Evolutionary conservation across 148 eudicot species (phyloP).

Genomic region (Gaultheria prostrata): DNA sequence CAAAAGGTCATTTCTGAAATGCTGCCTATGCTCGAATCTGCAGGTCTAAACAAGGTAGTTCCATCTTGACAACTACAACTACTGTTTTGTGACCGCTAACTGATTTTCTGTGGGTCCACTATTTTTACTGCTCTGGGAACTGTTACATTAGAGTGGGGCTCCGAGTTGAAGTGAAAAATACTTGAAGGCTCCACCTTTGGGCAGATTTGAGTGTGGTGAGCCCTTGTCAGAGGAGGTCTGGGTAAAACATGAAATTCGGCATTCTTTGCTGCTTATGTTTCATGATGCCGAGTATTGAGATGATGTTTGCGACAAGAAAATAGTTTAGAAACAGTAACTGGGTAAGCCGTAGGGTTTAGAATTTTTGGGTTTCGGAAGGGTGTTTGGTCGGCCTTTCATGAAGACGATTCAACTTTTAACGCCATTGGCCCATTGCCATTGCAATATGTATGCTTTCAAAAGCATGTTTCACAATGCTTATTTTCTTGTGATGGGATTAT

Average conservation of each 20-base stretch:
- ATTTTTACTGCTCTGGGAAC: neutral
- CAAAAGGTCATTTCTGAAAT: conserved; percentile 56
- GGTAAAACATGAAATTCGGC: neutral
- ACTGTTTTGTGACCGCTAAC: neutral
- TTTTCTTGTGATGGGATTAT: conserved; percentile 12
- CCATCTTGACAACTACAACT: conserved; percentile 21
- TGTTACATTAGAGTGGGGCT: neutral
- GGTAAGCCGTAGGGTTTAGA: neutral
- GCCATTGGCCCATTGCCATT: neutral
- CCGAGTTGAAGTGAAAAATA: neutral
- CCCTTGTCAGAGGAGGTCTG: neutral
- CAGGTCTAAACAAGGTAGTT: conserved; percentile 26
- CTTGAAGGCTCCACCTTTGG: conserved; percentile 13
- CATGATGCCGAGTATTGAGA: neutral
- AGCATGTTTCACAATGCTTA: neutral
- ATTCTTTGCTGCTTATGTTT: neutral
- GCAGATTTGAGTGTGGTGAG: conserved; percentile 6
- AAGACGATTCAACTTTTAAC: neutral
- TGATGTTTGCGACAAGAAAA: neutral
- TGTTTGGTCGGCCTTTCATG: neutral
- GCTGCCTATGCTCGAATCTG: conserved; percentile 55
- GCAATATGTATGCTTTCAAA: neutral
- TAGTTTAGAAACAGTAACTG: neutral
- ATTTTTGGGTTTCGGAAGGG: conserved; percentile 2
- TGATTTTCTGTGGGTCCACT: neutral